These are phyloP conservation scores for Penicillium macrosclerotiorum DNA, from an alignment of 495 filamentous ascomycete genomes.

Conservation along the genomic window DNA sequence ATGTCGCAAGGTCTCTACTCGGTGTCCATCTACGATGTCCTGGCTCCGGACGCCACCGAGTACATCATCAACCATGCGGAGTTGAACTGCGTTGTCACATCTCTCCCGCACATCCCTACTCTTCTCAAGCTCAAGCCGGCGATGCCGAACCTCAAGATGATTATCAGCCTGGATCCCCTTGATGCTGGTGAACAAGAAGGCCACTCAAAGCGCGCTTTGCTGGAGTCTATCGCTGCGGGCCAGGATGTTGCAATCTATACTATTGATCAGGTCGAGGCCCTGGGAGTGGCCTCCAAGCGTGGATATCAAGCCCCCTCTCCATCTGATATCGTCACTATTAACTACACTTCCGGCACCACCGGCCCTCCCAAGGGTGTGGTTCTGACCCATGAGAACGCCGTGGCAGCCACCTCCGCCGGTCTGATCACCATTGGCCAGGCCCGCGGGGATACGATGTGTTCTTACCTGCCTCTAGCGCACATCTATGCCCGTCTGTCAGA, in stretches of 20 bases:
- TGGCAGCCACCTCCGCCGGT: conserved; percentile 64
- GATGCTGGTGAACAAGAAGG: conserved; percentile 76
- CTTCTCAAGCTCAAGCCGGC: conserved; percentile 80
- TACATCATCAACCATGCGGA: conserved; percentile 92
- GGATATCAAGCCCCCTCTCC: conserved; percentile 66
- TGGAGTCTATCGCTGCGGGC: conserved; percentile 70
- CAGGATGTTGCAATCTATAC: conserved; percentile 74
- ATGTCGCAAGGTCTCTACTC: conserved; percentile 85
- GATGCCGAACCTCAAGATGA: conserved; percentile 78
- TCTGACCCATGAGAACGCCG: conserved; percentile 77
- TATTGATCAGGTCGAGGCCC: conserved; percentile 71
- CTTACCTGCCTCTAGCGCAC: conserved; percentile 92
- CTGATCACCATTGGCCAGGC: conserved; percentile 50
- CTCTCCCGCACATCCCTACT: conserved; percentile 79
- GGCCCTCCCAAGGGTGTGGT: conserved; percentile 93
- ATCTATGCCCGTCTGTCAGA: conserved; percentile 87
- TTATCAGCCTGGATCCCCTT: conserved; percentile 85
- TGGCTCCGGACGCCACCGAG: conserved; percentile 85
- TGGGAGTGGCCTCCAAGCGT: conserved; percentile 67
- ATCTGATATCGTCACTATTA: conserved; percentile 85
- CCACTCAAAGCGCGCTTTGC: conserved; percentile 71
- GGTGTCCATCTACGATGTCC: conserved; percentile 94
- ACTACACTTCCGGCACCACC: conserved; percentile 97
- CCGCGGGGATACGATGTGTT: conserved; percentile 62
- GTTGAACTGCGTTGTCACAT: conserved; percentile 72